These are phyloP conservation scores for Candida tammaniensis DNA, from an alignment of 805 yeast genomes.

Conservation along the genomic window DNA sequence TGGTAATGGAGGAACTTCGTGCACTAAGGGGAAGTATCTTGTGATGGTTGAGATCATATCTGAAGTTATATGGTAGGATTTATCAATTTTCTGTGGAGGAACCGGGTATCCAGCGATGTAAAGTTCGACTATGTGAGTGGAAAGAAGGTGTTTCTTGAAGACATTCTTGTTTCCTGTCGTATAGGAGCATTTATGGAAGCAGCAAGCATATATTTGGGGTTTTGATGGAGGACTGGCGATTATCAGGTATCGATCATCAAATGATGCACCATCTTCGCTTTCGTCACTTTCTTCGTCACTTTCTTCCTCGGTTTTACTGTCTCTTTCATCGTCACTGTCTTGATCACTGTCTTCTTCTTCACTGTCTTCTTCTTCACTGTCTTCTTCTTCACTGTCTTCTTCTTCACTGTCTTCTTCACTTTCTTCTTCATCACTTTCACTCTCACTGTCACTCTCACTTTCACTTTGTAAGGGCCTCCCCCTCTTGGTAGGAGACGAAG, in stretches of 20 bases:
- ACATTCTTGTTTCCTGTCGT: slow-evolving; percentile 26
- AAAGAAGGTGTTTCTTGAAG: slow-evolving; percentile 25
- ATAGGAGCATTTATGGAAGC: slow-evolving; percentile 23
- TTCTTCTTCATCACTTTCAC: background rate
- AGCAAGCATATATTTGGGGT: slow-evolving; percentile 20
- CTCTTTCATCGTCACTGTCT: background rate
- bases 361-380: background rate
- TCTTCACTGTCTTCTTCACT: background rate
- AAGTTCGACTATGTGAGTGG: slow-evolving; percentile 18
- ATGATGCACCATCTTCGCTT: slow-evolving; percentile 9
- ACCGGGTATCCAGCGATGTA: slow-evolving; percentile 26
- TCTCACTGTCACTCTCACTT: background rate
- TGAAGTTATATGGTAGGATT: slow-evolving; percentile 2
- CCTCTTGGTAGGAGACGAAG: slow-evolving; percentile 2
- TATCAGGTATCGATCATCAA: slow-evolving; percentile 27
- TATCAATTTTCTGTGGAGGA: slow-evolving; percentile 7
- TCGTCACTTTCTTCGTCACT: background rate
- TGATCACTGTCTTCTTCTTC: background rate
- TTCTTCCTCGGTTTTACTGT: background rate
- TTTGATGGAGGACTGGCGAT: slow-evolving; percentile 11
- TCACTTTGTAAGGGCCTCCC: background rate
- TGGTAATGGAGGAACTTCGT: slow-evolving; percentile 22
- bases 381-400: background rate
- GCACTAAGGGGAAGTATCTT: slow-evolving; percentile 21
- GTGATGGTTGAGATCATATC: slow-evolving; percentile 10